Conservation (phyloP, 2,329 filamentous ascomycete genomes). For the Juglanconis oblonga region DNA sequence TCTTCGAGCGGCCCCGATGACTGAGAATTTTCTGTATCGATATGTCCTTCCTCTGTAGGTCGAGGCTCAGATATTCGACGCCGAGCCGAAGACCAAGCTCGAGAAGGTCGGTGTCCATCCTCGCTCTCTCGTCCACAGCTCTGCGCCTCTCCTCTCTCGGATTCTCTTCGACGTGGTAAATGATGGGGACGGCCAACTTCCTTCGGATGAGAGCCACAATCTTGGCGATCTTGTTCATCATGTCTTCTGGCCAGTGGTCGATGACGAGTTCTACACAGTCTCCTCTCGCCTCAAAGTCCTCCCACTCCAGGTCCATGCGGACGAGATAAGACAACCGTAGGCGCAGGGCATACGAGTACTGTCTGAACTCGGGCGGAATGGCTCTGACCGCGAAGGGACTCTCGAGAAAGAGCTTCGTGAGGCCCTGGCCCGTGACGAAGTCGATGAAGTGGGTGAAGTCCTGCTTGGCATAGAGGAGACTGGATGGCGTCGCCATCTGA, state of each 20-base stretch:
- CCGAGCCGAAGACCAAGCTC: constrained; percentile 63
- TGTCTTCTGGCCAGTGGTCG: constrained; percentile 52
- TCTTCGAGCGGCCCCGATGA: constrained; percentile 54
- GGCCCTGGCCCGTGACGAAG: constrained; percentile 51
- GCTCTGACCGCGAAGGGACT: constrained; percentile 60
- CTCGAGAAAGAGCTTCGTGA: constrained; percentile 50
- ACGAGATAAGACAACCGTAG: constrained; percentile 60
- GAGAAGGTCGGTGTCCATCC: constrained; percentile 54
- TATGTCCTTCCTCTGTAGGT: constrained; percentile 54
- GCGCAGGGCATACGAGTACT: constrained; percentile 60
- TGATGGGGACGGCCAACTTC: constrained; percentile 53
- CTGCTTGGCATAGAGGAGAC: constrained; percentile 56
- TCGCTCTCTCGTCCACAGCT: constrained; percentile 34
- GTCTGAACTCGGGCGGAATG: constrained; percentile 55
- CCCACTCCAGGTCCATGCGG: constrained; percentile 46
- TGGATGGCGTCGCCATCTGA: constrained; percentile 47
- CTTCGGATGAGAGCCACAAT: constrained; percentile 57
- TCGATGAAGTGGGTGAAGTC: constrained; percentile 60
- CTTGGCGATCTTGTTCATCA: constrained; percentile 48
- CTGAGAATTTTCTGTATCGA: constrained; percentile 47
- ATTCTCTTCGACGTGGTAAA: constrained; percentile 54
- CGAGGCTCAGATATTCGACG: constrained; percentile 63
- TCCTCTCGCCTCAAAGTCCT: constrained; percentile 53
- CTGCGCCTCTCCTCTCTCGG: constrained; percentile 40
- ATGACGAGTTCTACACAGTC: constrained; percentile 61